A percentile compares a stretch with the other conserved stretches of the same genome.
These are phyloP conservation scores for Leccinum arenicola DNA, from an alignment of 768 basidiomycete species.

Conservation along the genomic window DNA sequence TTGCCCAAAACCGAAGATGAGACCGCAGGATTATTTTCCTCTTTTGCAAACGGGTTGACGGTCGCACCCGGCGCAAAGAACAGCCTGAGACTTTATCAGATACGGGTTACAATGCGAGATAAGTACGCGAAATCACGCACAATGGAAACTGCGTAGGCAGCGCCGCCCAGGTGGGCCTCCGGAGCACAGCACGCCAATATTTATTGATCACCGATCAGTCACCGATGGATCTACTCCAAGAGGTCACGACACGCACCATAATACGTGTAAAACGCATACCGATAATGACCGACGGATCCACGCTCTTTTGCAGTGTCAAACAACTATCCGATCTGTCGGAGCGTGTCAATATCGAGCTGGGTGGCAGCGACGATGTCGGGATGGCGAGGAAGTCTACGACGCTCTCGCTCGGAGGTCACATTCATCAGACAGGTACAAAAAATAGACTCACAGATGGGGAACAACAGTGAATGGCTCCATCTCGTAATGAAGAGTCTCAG, in stretches of 20 bases:
- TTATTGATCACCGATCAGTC: slow-evolving; percentile 25
- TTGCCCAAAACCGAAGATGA: slow-evolving; percentile 48
- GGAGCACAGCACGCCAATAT: slow-evolving; percentile 48
- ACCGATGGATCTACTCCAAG: background rate
- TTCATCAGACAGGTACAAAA: background rate
- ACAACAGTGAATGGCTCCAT: slow-evolving; percentile 85
- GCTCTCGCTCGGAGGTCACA: background rate
- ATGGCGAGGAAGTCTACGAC: slow-evolving; percentile 73
- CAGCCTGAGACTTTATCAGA: slow-evolving; percentile 42
- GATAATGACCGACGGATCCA: slow-evolving; percentile 36
- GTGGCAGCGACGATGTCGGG: slow-evolving; percentile 65
- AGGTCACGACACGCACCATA: slow-evolving; percentile 49
- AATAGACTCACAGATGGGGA: slow-evolving; percentile 72
- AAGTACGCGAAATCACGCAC: slow-evolving; percentile 39
- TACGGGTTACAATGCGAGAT: slow-evolving; percentile 5
- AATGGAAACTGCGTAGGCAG: slow-evolving; percentile 94
- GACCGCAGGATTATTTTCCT: slow-evolving; percentile 43
- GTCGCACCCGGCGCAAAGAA: slow-evolving; percentile 52
- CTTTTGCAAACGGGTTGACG: slow-evolving; percentile 49
- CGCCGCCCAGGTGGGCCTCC: slow-evolving; percentile 70
- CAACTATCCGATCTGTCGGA: slow-evolving; percentile 77
- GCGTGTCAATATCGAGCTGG: slow-evolving; percentile 51
- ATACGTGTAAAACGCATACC: slow-evolving; percentile 86
- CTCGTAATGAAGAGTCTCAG: slow-evolving; percentile 77
- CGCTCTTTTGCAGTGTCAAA: slow-evolving; percentile 57